Evolutionary conservation across 352 stramenopile species (phyloP).

Genomic region (Phytophthora litchii): DNA sequence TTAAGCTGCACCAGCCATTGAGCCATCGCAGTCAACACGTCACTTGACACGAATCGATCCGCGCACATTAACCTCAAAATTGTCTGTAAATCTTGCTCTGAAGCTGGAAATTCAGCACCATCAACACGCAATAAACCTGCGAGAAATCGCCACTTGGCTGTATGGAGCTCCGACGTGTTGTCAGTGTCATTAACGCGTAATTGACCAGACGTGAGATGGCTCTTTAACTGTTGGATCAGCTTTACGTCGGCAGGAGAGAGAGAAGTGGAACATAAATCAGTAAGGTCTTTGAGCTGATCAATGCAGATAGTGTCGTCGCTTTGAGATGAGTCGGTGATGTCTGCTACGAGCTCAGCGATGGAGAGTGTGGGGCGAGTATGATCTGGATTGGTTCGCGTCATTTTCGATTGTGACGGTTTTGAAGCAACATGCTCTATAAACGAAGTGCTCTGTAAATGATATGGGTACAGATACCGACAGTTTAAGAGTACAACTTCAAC

Average conservation of each 20-base stretch:
- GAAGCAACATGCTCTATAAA: background rate
- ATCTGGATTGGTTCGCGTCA: background rate
- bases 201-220: conserved; percentile 16
- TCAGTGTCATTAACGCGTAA: conserved; percentile 26
- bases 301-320: conserved; percentile 17
- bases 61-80: conserved; percentile 33
- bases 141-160: conserved; percentile 38
- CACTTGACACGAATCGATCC: conserved; percentile 42
- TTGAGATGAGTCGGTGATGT: conserved; percentile 10
- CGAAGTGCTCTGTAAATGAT: background rate
- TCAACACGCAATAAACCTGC: conserved; percentile 3
- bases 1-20: conserved; percentile 41
- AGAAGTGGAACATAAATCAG: background rate
- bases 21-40: conserved; percentile 44
- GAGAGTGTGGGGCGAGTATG: conserved; percentile 5
- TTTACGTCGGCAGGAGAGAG: conserved; percentile 16
- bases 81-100: conserved; percentile 17
- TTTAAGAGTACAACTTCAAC: conserved; percentile 4
- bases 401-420: conserved; percentile 6
- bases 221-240: conserved; percentile 28
- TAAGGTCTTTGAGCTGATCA: conserved; percentile 10
- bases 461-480: conserved; percentile 4
- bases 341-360: conserved; percentile 25
- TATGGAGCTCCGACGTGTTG: conserved; percentile 30
- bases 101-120: conserved; percentile 3